A percentile compares a stretch with the other conserved stretches of the same genome.
These are phyloP conservation scores for Claviceps purpurea DNA, from an alignment of 2,329 filamentous ascomycete species.

Conservation along the genomic window DNA sequence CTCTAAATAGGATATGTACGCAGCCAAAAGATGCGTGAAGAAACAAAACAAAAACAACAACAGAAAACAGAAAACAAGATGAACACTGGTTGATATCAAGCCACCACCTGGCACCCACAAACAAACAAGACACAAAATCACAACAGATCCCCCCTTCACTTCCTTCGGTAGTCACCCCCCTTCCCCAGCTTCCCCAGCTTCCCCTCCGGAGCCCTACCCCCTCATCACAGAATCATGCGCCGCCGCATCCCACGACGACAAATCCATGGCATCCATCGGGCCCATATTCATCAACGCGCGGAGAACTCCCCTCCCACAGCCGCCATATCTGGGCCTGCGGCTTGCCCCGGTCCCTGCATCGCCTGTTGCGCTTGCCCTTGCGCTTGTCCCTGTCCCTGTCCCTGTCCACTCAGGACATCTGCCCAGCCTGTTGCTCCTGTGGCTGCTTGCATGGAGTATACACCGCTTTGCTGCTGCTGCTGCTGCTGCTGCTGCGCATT, in stretches of 20 bases:
- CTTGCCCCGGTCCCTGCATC: conserved; percentile 13
- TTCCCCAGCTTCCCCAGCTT: neutral
- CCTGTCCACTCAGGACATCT: conserved; percentile 23
- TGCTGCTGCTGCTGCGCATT: conserved; percentile 13
- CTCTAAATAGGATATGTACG: too few species aligned
- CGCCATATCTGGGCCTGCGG: conserved; percentile 27
- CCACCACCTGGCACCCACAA: too few species aligned
- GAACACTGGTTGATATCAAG: too few species aligned
- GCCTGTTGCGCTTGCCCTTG: conserved; percentile 14
- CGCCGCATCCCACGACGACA: conserved; percentile 32
- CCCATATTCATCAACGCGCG: conserved; percentile 44
- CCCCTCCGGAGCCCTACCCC: neutral
- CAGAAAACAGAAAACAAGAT: too few species aligned
- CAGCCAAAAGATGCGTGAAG: too few species aligned
- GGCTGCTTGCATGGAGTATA: conserved; percentile 8
- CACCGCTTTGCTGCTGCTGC: conserved; percentile 9
- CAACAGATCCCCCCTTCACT: too few species aligned
- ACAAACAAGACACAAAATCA: too few species aligned
- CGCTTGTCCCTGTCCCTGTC: conserved; percentile 9
- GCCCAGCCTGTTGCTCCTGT: conserved; percentile 27
- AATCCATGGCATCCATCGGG: conserved; percentile 47
- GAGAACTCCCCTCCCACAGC: conserved; percentile 45
- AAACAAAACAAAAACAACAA: too few species aligned
- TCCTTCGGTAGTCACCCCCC: too few species aligned
- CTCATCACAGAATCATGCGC: conserved; percentile 15